A percentile compares a stretch with the other conserved stretches of the same genome.
These are phyloP conservation scores for Chondrostereum purpureum DNA, from an alignment of 1,284 basidiomycete genomes.

Conservation along the genomic window DNA sequence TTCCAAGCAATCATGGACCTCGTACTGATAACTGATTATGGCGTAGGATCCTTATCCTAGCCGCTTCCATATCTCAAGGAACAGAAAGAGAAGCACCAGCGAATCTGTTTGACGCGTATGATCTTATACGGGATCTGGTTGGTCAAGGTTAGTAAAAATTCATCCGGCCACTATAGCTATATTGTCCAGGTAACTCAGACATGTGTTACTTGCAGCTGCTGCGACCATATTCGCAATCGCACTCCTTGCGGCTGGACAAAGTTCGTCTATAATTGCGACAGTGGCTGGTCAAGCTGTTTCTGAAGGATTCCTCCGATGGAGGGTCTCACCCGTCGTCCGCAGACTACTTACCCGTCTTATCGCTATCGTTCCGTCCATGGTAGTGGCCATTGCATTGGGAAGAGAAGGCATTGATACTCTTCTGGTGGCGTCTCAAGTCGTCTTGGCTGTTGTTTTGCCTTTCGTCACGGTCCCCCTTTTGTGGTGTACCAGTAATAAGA, in stretches of 20 bases:
- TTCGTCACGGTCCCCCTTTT: slow-evolving; percentile 82
- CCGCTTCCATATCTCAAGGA: slow-evolving; percentile 72
- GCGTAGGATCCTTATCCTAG: slow-evolving; percentile 61
- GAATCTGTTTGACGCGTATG: slow-evolving; percentile 78
- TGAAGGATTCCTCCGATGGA: slow-evolving; percentile 93
- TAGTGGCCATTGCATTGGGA: slow-evolving; percentile 75
- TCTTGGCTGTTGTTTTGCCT: slow-evolving; percentile 83
- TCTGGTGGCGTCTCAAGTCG: slow-evolving; percentile 85
- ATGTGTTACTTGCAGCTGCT: slow-evolving; percentile 43
- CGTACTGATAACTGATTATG: slow-evolving; percentile 8
- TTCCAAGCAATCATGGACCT: too few species aligned
- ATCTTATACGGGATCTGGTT: slow-evolving; percentile 59
- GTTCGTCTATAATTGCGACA: slow-evolving; percentile 89
- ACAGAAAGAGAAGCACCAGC: slow-evolving; percentile 47
- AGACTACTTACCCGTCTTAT: slow-evolving; percentile 73
- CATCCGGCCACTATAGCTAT: not conserved
- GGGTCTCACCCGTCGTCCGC: slow-evolving; percentile 42
- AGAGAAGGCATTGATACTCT: slow-evolving; percentile 72
- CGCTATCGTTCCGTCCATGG: slow-evolving; percentile 80
- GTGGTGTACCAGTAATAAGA: slow-evolving; percentile 63
- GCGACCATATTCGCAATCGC: slow-evolving; percentile 84
- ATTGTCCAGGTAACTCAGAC: not conserved
- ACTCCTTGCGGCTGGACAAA: slow-evolving; percentile 79
- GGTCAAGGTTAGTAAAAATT: slow-evolving; percentile 50
- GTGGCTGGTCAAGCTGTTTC: slow-evolving; percentile 90